phyloP scores from a whole-genome alignment of 2,329 filamentous ascomycete genomes.

The Paraphoma sp. region DNA sequence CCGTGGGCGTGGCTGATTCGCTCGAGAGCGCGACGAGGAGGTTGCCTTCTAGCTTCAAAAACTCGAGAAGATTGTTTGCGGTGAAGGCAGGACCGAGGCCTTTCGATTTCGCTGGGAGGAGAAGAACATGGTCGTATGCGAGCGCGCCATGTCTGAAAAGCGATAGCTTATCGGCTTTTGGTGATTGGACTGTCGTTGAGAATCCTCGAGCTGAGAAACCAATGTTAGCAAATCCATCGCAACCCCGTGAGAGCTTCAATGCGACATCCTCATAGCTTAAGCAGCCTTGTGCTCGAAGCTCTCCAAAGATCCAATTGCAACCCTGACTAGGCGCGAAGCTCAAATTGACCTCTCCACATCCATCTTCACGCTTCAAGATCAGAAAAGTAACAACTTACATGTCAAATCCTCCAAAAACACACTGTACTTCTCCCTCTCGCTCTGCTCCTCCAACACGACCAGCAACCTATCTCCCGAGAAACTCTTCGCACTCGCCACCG shows the following conservation, averaged over 20 bases:
- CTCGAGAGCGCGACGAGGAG: slow-evolving; percentile 85
- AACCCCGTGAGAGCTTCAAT: slow-evolving; percentile 5
- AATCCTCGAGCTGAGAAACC: slow-evolving; percentile 75
- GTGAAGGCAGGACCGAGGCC: slow-evolving; percentile 89
- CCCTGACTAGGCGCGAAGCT: not conserved
- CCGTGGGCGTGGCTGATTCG: slow-evolving; percentile 70
- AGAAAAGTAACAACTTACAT: slow-evolving; percentile 56
- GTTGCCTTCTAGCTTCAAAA: slow-evolving; percentile 90
- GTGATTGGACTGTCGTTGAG: slow-evolving; percentile 77
- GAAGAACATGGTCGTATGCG: slow-evolving; percentile 87
- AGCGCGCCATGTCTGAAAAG: slow-evolving; percentile 88
- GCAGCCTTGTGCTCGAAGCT: slow-evolving; percentile 5
- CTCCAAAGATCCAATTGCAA: not conserved
- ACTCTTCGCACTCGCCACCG: slow-evolving; percentile 77
- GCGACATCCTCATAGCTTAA: slow-evolving; percentile 18
- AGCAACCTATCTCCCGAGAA: slow-evolving; percentile 80
- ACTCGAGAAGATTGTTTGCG: slow-evolving; percentile 85
- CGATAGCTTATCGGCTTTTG: slow-evolving; percentile 61
- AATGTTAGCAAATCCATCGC: slow-evolving; percentile 10
- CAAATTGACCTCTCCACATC: not conserved
- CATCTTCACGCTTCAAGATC: not conserved
- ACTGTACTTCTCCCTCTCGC: slow-evolving; percentile 82
- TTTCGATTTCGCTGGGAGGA: slow-evolving; percentile 90
- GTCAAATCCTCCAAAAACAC: slow-evolving; percentile 78
- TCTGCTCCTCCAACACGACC: slow-evolving; percentile 82